Conservation (phyloP, 1,284 basidiomycete genomes). For the Pseudozyma sp. region DNA sequence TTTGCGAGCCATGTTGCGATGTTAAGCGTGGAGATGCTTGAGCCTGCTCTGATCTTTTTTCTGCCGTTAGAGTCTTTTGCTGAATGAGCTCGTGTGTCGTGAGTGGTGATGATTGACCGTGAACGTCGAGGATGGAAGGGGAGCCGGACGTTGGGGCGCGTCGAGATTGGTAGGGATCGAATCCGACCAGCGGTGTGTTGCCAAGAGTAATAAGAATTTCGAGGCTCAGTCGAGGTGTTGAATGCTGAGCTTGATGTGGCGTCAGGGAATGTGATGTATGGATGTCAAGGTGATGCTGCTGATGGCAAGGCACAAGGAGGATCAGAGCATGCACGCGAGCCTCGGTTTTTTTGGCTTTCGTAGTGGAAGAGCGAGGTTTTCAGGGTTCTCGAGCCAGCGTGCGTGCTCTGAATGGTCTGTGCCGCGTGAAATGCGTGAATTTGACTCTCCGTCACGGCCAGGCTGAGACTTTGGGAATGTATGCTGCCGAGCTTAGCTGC, state of each 20-base stretch:
- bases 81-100: too few relatives aligned
- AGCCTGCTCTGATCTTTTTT: too few relatives aligned
- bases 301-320: neutral
- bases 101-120: neutral
- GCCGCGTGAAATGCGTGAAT: too few relatives aligned
- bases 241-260: neutral
- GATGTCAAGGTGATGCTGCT: neutral
- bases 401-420: too few relatives aligned
- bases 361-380: too few relatives aligned
- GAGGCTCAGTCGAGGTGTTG: neutral
- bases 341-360: too few relatives aligned
- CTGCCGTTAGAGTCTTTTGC: too few relatives aligned
- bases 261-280: slow-evolving; percentile 7
- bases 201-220: neutral
- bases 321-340: neutral
- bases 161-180: neutral
- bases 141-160: neutral
- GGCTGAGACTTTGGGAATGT: too few relatives aligned
- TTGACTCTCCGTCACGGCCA: too few relatives aligned
- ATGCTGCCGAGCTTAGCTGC: too few relatives aligned
- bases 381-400: slow-evolving; percentile 3
- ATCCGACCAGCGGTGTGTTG: slow-evolving; percentile 23
- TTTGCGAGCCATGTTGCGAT: slow-evolving; percentile 9
- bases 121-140: slow-evolving; percentile 11
- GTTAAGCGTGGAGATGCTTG: too few relatives aligned